Conservation (phyloP, 805 yeast genomes). For the Schizosaccharomyces cryophilus region DNA sequence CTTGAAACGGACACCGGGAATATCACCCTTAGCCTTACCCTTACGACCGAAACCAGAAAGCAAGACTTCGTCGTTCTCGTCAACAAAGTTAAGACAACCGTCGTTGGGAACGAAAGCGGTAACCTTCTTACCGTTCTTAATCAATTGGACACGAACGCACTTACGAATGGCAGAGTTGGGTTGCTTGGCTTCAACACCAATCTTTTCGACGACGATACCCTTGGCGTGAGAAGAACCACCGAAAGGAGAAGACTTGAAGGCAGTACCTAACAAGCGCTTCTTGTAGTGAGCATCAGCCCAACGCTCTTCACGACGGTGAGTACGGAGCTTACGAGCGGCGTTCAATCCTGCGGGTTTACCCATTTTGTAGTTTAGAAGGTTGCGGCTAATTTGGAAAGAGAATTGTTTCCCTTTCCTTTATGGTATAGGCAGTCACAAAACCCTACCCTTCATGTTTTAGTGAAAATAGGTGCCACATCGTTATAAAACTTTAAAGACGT, state of each 20-base stretch:
- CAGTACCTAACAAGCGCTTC: conserved; percentile 97
- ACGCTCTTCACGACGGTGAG: conserved; percentile 99
- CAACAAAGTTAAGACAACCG: conserved; percentile 99
- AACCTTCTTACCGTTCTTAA: conserved; percentile 97
- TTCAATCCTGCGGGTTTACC: conserved; percentile 65
- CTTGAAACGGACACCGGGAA: conserved; percentile 99
- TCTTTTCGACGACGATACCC: conserved; percentile 98
- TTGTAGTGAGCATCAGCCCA: conserved; percentile 98
- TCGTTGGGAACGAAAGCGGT: conserved; percentile 99
- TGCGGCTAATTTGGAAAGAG: background rate
- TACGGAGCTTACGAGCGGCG: conserved; percentile 99
- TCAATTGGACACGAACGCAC: conserved; percentile 98
- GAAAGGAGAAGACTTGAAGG: conserved; percentile 98
- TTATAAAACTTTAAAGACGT: background rate
- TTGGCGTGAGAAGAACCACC: conserved; percentile 99
- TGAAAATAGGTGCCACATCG: background rate
- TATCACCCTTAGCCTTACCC: conserved; percentile 99
- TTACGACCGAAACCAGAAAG: conserved; percentile 99
- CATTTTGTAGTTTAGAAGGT: conserved; percentile 1
- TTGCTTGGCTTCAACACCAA: conserved; percentile 99
- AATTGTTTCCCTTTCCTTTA: background rate
- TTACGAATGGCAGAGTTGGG: conserved; percentile 99
- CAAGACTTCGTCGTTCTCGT: conserved; percentile 98
- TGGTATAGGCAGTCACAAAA: background rate
- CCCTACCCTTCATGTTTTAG: background rate